A percentile compares a stretch with the other conserved stretches of the same genome.
Evolutionary conservation across 345 rosid species (phyloP).

Genomic region (Boechera divaricarpa): DNA sequence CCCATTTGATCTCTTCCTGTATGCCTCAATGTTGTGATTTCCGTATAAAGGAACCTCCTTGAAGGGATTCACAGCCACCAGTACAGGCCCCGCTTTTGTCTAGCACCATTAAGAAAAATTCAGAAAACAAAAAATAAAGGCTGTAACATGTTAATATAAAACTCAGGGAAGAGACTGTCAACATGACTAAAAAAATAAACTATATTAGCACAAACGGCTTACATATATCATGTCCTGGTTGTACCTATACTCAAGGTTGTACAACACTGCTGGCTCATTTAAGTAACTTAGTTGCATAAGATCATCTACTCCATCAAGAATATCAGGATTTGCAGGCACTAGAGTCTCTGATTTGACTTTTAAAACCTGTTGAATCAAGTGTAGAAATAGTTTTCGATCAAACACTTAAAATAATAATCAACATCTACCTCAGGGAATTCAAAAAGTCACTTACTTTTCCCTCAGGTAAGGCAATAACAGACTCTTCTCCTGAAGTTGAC

Average conservation of each 20-base stretch:
- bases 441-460: constrained; percentile 65
- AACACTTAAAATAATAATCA: constrained; percentile 15
- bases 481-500: constrained; percentile 71
- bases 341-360: constrained; percentile 65
- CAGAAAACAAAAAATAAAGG: constrained; percentile 6
- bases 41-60: constrained; percentile 72
- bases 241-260: constrained; percentile 82
- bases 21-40: constrained; percentile 53
- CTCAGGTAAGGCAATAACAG: constrained; percentile 59
- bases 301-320: constrained; percentile 85
- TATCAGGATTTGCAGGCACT: constrained; percentile 90
- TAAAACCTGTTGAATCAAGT: constrained; percentile 56
- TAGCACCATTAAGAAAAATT: constrained; percentile 43
- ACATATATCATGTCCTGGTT: constrained; percentile 81
- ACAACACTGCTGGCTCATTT: constrained; percentile 90
- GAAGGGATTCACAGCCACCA: constrained; percentile 89
- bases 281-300: constrained; percentile 90
- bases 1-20: constrained; percentile 57
- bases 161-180: constrained; percentile 17
- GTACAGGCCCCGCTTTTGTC: constrained; percentile 92
- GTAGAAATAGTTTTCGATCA: constrained; percentile 1
- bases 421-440: constrained; percentile 14
- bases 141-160: constrained; percentile 23
- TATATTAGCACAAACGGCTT: constrained; percentile 46
- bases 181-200: constrained; percentile 13